A percentile compares a stretch with the other conserved stretches of the same genome.
Evolutionary conservation across 176 grass and related monocot genomes (phyloP).

Genomic region (Carex myosuroides): DNA sequence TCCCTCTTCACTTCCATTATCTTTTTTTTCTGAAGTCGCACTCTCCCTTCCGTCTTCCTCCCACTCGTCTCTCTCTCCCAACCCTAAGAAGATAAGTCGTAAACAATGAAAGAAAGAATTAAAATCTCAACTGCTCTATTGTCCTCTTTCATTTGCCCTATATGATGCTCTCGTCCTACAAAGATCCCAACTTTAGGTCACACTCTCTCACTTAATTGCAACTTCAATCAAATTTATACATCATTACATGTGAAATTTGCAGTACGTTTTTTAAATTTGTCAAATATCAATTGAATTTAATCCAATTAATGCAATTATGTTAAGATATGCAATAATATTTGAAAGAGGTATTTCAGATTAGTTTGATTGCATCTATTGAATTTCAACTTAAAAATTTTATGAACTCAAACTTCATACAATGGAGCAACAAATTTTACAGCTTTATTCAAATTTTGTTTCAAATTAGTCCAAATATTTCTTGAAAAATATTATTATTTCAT

Average conservation of each 20-base stretch:
- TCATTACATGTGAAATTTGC: background rate
- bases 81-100: background rate
- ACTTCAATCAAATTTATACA: background rate
- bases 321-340: background rate
- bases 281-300: background rate
- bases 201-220: background rate
- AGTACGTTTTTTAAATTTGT: background rate
- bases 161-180: background rate
- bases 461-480: background rate
- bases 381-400: background rate
- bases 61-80: background rate
- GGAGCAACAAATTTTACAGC: background rate
- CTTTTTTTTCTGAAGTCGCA: background rate
- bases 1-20: background rate
- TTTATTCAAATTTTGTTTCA: background rate
- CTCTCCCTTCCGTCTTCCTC: background rate
- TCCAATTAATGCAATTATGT: background rate
- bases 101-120: background rate
- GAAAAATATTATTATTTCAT: background rate
- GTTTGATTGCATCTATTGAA: background rate
- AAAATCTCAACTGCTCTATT: background rate
- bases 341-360: background rate
- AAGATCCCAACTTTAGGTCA: background rate
- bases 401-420: background rate
- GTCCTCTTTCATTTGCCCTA: background rate